phyloP scores from a whole-genome alignment of 768 basidiomycete genomes.

The Rhizopogon rudus region DNA sequence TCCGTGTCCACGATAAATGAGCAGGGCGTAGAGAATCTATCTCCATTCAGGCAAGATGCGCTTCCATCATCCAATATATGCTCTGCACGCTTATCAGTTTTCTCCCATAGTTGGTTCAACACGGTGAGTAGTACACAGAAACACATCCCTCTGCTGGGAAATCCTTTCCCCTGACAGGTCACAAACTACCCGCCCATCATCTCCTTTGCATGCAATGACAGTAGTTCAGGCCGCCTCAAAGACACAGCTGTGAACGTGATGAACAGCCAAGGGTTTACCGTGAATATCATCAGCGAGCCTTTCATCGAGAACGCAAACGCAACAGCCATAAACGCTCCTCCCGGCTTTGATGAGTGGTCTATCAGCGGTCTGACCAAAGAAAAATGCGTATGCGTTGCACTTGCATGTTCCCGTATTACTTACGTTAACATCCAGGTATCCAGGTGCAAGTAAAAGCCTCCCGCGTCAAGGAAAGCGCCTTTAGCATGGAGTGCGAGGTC shows the following conservation, averaged over 20 bases:
- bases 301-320: conserved; percentile 35
- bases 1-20: conserved; percentile 34
- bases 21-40: conserved; percentile 33
- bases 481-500: conserved; percentile 42
- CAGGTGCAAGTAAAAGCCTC: conserved; percentile 35
- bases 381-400: conserved; percentile 22
- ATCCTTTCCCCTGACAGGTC: conserved; percentile 9
- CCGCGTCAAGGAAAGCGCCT: conserved; percentile 40
- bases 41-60: conserved; percentile 33
- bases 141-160: no score
- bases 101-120: conserved; percentile 21
- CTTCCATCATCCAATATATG: not conserved
- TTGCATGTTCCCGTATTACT: no score
- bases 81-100: not conserved
- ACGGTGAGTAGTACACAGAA: conserved; percentile 10
- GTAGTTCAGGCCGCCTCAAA: conserved; percentile 18
- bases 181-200: conserved; percentile 26
- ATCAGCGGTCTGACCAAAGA: conserved; percentile 37
- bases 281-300: conserved; percentile 54
- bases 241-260: conserved; percentile 46
- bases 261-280: conserved; percentile 41
- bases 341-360: conserved; percentile 34
- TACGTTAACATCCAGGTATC: not conserved
- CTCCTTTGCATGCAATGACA: conserved; percentile 25
- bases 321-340: conserved; percentile 32